phyloP scores from a whole-genome alignment of 139 green algal species.

The Prasinococcaceae sp. region DNA sequence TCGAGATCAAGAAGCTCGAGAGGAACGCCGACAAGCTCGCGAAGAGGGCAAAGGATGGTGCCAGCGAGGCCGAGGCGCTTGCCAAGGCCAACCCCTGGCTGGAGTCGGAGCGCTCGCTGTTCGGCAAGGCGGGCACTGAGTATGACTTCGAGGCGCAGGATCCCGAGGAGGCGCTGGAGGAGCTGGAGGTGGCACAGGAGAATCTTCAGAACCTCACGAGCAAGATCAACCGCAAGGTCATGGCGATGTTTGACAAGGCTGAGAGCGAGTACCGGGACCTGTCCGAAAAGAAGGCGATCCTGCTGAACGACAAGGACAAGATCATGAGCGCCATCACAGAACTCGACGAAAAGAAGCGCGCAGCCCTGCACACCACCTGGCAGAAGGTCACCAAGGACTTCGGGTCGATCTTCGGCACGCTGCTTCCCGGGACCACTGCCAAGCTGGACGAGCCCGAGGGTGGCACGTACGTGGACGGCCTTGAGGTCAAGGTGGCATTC shows the following conservation, averaged over 20 bases:
- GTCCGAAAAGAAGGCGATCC: conserved; percentile 55
- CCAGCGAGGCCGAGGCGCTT: conserved; percentile 20
- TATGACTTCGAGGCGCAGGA: conserved; percentile 57
- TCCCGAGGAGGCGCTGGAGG: conserved; percentile 16
- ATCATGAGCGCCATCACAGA: conserved; percentile 74
- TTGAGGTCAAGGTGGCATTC: conserved; percentile 92
- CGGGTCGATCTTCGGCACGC: conserved; percentile 87
- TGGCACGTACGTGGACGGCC: conserved; percentile 31
- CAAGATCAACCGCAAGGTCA: conserved; percentile 62
- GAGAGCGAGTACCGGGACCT: conserved; percentile 73
- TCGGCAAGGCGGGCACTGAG: conserved; percentile 51
- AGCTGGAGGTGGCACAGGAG: conserved; percentile 15
- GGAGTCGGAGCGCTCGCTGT: conserved; percentile 41
- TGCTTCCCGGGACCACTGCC: conserved; percentile 82
- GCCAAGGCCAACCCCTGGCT: conserved; percentile 67
- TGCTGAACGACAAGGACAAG: conserved; percentile 56
- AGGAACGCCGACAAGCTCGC: conserved; percentile 18
- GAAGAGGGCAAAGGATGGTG: conserved; percentile 1
- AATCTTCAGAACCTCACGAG: conserved; percentile 21
- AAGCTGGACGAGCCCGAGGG: conserved; percentile 83
- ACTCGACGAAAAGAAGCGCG: conserved; percentile 90
- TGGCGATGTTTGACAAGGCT: conserved; percentile 79
- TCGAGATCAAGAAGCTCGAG: conserved; percentile 27
- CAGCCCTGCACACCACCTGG: conserved; percentile 76
- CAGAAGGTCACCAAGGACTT: conserved; percentile 74